phyloP scores from a whole-genome alignment of 129 eudicot species.

The Flaveria ramosissima region DNA sequence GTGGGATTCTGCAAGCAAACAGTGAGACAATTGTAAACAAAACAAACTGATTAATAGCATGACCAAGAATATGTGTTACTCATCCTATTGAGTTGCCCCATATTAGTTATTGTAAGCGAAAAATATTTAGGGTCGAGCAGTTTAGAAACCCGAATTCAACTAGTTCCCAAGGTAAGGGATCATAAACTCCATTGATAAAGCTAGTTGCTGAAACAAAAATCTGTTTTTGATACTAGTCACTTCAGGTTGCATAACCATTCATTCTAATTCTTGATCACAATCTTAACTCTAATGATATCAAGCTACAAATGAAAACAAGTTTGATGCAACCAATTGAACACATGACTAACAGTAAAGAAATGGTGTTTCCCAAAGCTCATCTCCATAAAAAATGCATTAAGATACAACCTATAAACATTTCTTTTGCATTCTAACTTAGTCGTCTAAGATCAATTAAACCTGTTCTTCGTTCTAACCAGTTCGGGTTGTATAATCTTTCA shows the following conservation, averaged over 20 bases:
- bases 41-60: background rate
- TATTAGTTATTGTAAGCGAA: background rate
- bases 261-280: background rate
- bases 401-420: no score
- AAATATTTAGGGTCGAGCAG: background rate
- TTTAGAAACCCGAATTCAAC: background rate
- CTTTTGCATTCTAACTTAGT: no score
- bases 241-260: background rate
- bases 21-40: background rate
- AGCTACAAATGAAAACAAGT: no score
- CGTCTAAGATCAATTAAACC: background rate
- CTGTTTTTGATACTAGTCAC: background rate
- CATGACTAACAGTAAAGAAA: no score
- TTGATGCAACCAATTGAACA: no score
- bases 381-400: no score
- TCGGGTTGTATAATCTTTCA: background rate
- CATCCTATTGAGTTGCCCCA: background rate
- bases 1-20: conserved; percentile 41
- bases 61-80: background rate
- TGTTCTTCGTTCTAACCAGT: background rate
- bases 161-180: background rate
- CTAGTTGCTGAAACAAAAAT: background rate
- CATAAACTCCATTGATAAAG: background rate
- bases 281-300: background rate
- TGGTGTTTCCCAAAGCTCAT: no score